Base-by-base conservation (phyloP, 1,284 basidiomycete genomes). In the Pseudozyma pruni region DNA sequence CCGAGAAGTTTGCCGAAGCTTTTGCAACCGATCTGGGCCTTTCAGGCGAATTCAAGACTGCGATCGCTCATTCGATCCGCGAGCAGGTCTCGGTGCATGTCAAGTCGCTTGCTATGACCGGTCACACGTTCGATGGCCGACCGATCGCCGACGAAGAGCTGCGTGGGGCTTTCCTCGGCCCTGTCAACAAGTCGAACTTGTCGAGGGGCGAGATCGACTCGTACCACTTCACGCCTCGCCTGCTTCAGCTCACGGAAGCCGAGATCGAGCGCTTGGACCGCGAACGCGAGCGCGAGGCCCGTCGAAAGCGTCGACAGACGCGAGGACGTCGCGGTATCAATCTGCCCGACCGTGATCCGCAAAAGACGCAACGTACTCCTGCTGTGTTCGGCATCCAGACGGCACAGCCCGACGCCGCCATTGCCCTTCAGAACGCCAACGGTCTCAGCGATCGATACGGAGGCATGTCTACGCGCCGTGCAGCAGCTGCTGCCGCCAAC, bases 51-150 rank as follows among this genome's bases (percentile, higher is more conserved):
- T 69, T 56, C 74, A 94, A 91, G 81, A 97, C 94, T 19, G 93
- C 94, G 14, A 92, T 99, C 59, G 90, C 93, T 0, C 95, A 98
- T 83, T 90, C 90, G 31, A 98, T 99, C 70, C 89, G 95, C 43
- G 96, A 99, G 84, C 96, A 99, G 85, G 89, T 94, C 13, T 89
- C 93, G 56, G 88, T 90, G 2, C 93, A 94, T 84, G 90, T 93
- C 83, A 94, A 94, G 77, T 95, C 92, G 0, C 87, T 98, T 4
- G 92, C 92, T 86, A 87, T 97, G 44, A 89, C 94, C 51, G 93
- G 94, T 2, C 92, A 97, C 81, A 88, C 90, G 0, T 88, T 89
- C 16, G 91, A 93, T 68, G 91, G 92, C 10, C 87, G 89, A 0
- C 83, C 86, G 8, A 87, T 96, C 8, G 88, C 89, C 70, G 94